phyloP scores from a whole-genome alignment of 805 yeast species.

The Teunomyces atbi region DNA sequence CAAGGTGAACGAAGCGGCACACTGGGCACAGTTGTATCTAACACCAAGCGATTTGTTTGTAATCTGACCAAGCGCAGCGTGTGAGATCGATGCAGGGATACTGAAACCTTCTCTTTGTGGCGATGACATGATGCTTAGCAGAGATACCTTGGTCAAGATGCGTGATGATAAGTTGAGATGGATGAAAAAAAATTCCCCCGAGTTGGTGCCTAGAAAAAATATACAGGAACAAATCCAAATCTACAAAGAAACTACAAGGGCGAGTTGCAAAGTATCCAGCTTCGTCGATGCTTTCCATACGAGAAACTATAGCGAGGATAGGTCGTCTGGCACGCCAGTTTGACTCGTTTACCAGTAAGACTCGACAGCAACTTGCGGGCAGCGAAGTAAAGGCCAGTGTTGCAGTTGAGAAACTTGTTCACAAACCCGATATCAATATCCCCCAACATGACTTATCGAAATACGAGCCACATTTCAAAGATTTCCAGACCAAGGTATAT shows the following conservation, averaged over 20 bases:
- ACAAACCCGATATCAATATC: constrained; percentile 1
- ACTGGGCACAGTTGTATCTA: constrained; percentile 93
- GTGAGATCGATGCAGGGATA: constrained; percentile 70
- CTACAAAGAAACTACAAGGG: neutral
- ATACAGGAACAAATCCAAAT: constrained; percentile 2
- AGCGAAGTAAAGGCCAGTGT: neutral
- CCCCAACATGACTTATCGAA: constrained; percentile 2
- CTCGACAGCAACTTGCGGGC: neutral
- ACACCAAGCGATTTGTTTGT: constrained; percentile 68
- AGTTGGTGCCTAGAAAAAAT: constrained; percentile 1
- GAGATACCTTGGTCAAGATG: neutral
- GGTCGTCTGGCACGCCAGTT: constrained; percentile 30
- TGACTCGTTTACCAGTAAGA: constrained; percentile 15
- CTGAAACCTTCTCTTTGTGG: constrained; percentile 83
- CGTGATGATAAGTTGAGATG: constrained; percentile 5
- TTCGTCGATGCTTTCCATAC: constrained; percentile 26
- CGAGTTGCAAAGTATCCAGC: no score
- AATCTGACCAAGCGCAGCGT: constrained; percentile 83
- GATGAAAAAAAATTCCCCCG: constrained; percentile 3
- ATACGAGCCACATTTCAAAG: neutral
- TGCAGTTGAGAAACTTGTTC: neutral
- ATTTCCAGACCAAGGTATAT: constrained; percentile 21
- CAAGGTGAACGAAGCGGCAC: constrained; percentile 84
- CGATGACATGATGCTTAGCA: constrained; percentile 35
- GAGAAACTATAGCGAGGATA: constrained; percentile 34